Evolutionary conservation across 2,329 filamentous ascomycete genomes (phyloP), one percentile per base, ranked within the genome.

Genomic region (Exserohilum rostratum): DNA sequence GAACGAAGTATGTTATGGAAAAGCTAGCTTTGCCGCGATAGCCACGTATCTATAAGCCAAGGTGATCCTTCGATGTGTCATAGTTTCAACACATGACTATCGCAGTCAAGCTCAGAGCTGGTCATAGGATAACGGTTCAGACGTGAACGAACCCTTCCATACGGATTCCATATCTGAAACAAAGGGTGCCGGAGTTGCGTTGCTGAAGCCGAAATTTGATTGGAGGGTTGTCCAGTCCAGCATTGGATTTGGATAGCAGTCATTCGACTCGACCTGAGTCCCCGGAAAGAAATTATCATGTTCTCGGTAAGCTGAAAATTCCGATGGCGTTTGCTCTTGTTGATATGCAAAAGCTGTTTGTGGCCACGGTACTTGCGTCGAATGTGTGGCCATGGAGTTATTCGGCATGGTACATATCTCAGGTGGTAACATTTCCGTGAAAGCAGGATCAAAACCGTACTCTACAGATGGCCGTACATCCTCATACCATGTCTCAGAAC

Each of bases 381-480:
- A 25, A 7, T 25, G 22, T 25, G 22, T 25, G 4, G 22, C 7
- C 22, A 25, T 25, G 22, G 22, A 4, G 22, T 25, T 4, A 25
- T 22, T 38, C 10, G 35, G 18, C 17, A 30, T 18, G 13, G 9
- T 5, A n/a, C 27, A 27, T 13, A 13, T n/a, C 37, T 40, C 37
- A 30, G 39, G 15, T 4, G 25, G n/a, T 20, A 20, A 10, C n/a
- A 22, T 6, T 6, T 30, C 25, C 2, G n/a, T 43, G 15, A 43
- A 5, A 7, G 9, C 17, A 5, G 39, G 17, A n/a, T 11, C 27
- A 12, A 43, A 9, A 5, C 15, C 10, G 13, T 34, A 25, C 13
- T 67, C 70, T 27, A 66, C 58, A 1, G 66, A 61, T 17, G 61
- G 58, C 6, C 61, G 50, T 6, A 57, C 57, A 22, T 72, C 64